These are phyloP conservation scores for Thermomucor indicae-seudaticae DNA, from an alignment of 371 early-diverging fungal species.

Conservation along the genomic window DNA sequence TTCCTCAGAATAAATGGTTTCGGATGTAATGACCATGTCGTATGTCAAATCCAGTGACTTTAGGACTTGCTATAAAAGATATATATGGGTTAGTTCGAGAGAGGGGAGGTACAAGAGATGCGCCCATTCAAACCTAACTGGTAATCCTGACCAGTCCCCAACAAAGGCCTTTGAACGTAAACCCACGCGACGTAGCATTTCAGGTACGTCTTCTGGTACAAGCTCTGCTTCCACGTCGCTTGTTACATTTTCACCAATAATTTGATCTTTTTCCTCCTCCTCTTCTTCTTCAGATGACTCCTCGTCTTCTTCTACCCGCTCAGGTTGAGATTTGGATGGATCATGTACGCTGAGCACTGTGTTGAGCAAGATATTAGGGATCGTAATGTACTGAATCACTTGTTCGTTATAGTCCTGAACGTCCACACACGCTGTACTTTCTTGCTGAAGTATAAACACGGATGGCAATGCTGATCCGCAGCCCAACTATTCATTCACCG, in stretches of 20 bases:
- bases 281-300: slow-evolving; percentile 40
- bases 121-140: too few species aligned
- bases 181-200: slow-evolving; percentile 33
- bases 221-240: slow-evolving; percentile 53
- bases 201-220: slow-evolving; percentile 28
- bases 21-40: slow-evolving; percentile 88
- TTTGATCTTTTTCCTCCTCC: slow-evolving; percentile 46
- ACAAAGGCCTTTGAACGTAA: slow-evolving; percentile 55
- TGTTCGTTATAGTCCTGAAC: slow-evolving; percentile 92
- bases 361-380: slow-evolving; percentile 88
- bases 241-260: slow-evolving; percentile 35
- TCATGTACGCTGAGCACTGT: slow-evolving; percentile 41
- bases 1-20: slow-evolving; percentile 85
- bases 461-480: slow-evolving; percentile 91
- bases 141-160: slow-evolving; percentile 70
- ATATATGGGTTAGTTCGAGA: too few species aligned
- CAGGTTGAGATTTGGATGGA: slow-evolving; percentile 18
- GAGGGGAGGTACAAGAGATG: too few species aligned
- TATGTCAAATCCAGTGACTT: slow-evolving; percentile 39
- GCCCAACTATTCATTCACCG: slow-evolving; percentile 74
- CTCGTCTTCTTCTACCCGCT: slow-evolving; percentile 3
- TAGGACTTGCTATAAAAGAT: too few species aligned
- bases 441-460: slow-evolving; percentile 60
- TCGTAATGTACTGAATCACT: slow-evolving; percentile 80
- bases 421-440: slow-evolving; percentile 59